These are phyloP conservation scores for Coemansia sp. DNA, from an alignment of 192 early-diverging fungal genomes.

Conservation along the genomic window DNA sequence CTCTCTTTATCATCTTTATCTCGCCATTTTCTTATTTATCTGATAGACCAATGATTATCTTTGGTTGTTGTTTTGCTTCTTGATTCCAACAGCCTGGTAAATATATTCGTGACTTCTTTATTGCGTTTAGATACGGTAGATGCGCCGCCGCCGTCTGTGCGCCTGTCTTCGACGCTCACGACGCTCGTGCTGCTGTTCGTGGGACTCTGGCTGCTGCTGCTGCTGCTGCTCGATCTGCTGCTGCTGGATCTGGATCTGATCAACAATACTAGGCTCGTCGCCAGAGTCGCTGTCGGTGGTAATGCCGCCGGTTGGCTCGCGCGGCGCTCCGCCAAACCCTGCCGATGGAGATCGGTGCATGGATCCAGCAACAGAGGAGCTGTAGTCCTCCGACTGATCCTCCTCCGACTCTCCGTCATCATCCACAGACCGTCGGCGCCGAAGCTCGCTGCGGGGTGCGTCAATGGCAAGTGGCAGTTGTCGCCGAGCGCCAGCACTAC, in stretches of 20 bases:
- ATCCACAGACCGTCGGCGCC: slow-evolving; percentile 13
- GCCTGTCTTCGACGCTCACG: not conserved
- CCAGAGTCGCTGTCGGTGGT: not conserved
- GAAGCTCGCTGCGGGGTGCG: slow-evolving; percentile 16
- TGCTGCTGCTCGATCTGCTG: not conserved
- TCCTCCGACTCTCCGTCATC: not conserved
- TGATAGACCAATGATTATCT: too few species aligned
- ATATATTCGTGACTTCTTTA: not conserved
- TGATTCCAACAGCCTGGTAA: not conserved
- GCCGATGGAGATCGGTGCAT: too few species aligned
- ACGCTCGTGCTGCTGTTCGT: not conserved
- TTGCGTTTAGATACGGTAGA: not conserved
- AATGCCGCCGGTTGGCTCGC: not conserved
- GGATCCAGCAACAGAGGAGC: not conserved
- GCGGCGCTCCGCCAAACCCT: not conserved
- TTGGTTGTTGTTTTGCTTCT: too few species aligned
- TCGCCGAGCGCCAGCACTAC: too few species aligned
- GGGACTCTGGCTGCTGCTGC: not conserved
- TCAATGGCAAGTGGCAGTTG: not conserved
- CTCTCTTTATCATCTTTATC: not conserved
- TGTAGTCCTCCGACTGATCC: not conserved
- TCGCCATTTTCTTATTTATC: not conserved
- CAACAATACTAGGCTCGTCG: not conserved
- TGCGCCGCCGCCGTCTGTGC: not conserved
- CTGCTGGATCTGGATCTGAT: not conserved